Percentiles rank a stretch among this genome's conserved stretches.
phyloP scores from a whole-genome alignment of 2,329 filamentous ascomycete species.

The Fusarium oxysporum region DNA sequence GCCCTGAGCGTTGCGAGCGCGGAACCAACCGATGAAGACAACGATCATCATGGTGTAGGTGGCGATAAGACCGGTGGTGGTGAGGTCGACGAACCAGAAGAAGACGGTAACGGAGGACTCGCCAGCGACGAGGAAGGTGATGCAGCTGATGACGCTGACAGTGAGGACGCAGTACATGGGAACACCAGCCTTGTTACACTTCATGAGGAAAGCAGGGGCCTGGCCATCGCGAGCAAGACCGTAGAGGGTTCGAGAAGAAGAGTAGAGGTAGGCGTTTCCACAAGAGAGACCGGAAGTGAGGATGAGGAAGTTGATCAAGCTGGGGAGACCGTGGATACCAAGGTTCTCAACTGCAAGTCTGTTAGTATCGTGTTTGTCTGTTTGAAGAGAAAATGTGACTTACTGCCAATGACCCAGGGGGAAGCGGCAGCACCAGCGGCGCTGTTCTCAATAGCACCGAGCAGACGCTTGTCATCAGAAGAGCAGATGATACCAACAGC shows the following conservation, averaged over 20 bases:
- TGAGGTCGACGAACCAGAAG: constrained; percentile 65
- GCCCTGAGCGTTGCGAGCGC: constrained; percentile 62
- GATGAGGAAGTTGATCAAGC: constrained; percentile 70
- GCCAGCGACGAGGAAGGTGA: constrained; percentile 63
- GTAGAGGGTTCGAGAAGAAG: constrained; percentile 59
- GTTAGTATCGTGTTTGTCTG: neutral
- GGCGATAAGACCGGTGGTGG: constrained; percentile 67
- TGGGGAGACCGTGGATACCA: constrained; percentile 62
- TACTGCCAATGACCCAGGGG: constrained; percentile 67
- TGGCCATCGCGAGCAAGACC: constrained; percentile 60
- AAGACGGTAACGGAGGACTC: constrained; percentile 61
- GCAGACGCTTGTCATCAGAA: constrained; percentile 60
- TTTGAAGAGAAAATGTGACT: neutral
- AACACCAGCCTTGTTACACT: constrained; percentile 69
- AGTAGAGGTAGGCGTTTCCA: constrained; percentile 62
- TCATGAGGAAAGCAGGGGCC: constrained; percentile 62
- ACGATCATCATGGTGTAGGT: constrained; percentile 62
- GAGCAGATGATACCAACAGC: constrained; percentile 66
- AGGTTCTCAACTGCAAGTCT: constrained; percentile 58
- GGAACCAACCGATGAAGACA: constrained; percentile 58
- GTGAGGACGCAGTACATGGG: constrained; percentile 65
- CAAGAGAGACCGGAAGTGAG: constrained; percentile 62
- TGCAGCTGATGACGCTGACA: constrained; percentile 60
- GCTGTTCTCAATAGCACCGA: constrained; percentile 58
- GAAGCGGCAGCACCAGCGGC: constrained; percentile 66